These are phyloP conservation scores for Leccinum boreale DNA, from an alignment of 768 basidiomycete species.

Conservation along the genomic window DNA sequence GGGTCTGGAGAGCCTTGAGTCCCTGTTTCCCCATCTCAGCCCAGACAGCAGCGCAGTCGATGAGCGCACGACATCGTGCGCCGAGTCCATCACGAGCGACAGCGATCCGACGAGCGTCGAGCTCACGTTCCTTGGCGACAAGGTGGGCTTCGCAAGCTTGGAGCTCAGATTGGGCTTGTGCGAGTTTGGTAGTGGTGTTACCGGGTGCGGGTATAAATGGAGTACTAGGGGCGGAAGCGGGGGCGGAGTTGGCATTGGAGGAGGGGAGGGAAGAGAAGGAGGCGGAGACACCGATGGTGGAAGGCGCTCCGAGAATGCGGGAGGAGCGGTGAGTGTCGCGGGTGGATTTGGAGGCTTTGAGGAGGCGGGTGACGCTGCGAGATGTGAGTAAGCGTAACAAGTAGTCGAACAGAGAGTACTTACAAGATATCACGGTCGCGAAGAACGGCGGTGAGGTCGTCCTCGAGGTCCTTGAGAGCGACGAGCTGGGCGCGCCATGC, in stretches of 20 bases:
- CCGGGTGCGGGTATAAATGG: slow-evolving; percentile 1
- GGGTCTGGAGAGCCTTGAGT: slow-evolving; percentile 31
- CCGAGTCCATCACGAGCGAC: slow-evolving; percentile 62
- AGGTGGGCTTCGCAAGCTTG: slow-evolving; percentile 81
- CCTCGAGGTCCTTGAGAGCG: slow-evolving; percentile 62
- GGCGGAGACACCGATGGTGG: slow-evolving; percentile 36
- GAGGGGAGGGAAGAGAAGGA: slow-evolving; percentile 43
- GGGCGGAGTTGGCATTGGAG: slow-evolving; percentile 23
- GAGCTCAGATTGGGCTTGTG: slow-evolving; percentile 67
- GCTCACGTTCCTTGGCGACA: slow-evolving; percentile 63
- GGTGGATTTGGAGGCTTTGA: slow-evolving; percentile 67
- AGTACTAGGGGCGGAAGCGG: too few relatives aligned
- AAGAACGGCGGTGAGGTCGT: slow-evolving; percentile 66
- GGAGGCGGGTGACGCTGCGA: slow-evolving; percentile 68
- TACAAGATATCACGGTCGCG: slow-evolving; percentile 78
- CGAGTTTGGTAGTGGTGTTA: slow-evolving; percentile 44
- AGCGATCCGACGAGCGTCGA: slow-evolving; percentile 49
- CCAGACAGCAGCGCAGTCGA: slow-evolving; percentile 70
- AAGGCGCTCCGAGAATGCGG: slow-evolving; percentile 9
- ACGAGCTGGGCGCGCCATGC: slow-evolving; percentile 62
- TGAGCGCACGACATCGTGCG: slow-evolving; percentile 59
- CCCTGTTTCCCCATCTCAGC: slow-evolving; percentile 63
- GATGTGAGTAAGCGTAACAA: too few relatives aligned
- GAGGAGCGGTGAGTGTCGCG: slow-evolving; percentile 38
- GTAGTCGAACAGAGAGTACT: slow-evolving; percentile 25